Conservation (phyloP, 2,329 filamentous ascomycete species). For the Aspergillus arachidicola region DNA sequence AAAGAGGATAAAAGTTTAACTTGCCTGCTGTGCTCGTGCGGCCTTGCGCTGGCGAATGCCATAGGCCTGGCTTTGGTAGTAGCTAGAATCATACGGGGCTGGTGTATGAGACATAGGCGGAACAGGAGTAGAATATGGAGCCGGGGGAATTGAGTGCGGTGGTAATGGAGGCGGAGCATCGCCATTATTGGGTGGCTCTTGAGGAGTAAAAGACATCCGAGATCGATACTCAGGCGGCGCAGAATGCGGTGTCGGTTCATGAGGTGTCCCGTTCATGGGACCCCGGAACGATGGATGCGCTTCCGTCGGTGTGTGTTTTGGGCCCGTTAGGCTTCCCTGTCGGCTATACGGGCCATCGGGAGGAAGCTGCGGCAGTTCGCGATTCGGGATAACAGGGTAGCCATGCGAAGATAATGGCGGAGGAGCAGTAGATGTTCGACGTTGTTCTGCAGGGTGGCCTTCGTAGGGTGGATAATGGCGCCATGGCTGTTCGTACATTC, state of each 20-base stretch:
- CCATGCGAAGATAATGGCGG: slow-evolving; percentile 32
- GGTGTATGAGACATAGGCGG: slow-evolving; percentile 32
- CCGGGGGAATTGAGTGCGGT: slow-evolving; percentile 33
- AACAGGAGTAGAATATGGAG: slow-evolving; percentile 31
- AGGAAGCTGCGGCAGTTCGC: slow-evolving; percentile 38
- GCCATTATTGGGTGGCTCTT: slow-evolving; percentile 32
- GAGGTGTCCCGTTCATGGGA: slow-evolving; percentile 37
- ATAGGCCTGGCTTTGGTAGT: slow-evolving; percentile 34
- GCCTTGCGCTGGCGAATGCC: slow-evolving; percentile 42
- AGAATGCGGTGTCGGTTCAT: slow-evolving; percentile 35
- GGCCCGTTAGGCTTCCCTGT: slow-evolving; percentile 33
- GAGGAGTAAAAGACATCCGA: slow-evolving; percentile 35
- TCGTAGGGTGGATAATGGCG: slow-evolving; percentile 36
- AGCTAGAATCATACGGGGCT: slow-evolving; percentile 34
- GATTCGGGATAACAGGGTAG: slow-evolving; percentile 35
- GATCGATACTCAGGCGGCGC: slow-evolving; percentile 37
- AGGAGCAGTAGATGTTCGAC: slow-evolving; percentile 31
- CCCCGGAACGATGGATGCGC: slow-evolving; percentile 30
- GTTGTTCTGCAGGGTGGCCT: slow-evolving; percentile 30
- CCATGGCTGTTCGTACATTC: slow-evolving; percentile 36
- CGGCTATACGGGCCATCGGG: slow-evolving; percentile 38
- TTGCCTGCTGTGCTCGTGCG: slow-evolving; percentile 44
- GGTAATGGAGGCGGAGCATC: slow-evolving; percentile 29
- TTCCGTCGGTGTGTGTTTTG: slow-evolving; percentile 33
- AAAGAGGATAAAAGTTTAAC: background rate